Conservation (phyloP, 2,329 filamentous ascomycete species). For the Byssothecium circinans region DNA sequence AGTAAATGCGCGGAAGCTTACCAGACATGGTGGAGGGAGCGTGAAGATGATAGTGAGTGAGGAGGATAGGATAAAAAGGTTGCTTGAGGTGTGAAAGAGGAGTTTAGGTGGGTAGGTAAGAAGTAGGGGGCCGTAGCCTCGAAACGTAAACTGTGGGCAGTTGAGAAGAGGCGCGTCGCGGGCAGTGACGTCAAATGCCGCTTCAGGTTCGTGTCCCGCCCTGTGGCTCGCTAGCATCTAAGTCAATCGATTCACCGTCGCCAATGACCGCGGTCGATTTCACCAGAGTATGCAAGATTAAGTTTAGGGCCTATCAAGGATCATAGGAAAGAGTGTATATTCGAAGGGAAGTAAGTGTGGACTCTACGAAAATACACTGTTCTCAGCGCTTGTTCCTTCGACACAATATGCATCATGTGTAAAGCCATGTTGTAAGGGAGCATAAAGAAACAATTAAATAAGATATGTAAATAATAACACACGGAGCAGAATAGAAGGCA, state of each 20-base stretch:
- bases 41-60: not conserved
- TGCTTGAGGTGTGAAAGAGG: not conserved
- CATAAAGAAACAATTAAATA: not conserved
- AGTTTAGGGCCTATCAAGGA: too few relatives aligned
- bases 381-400: not conserved
- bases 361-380: not conserved
- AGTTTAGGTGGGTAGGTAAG: not conserved
- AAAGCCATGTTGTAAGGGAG: not conserved
- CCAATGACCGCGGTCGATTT: too few relatives aligned
- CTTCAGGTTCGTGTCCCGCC: not conserved
- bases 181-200: not conserved
- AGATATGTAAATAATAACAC: constrained; percentile 2
- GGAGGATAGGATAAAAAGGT: not conserved
- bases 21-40: constrained; percentile 21
- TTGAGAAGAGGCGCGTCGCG: not conserved
- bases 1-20: constrained; percentile 10
- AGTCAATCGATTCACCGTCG: not conserved
- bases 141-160: not conserved
- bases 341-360: not conserved
- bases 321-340: too few relatives aligned
- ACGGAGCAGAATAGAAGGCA: not conserved
- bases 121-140: not conserved
- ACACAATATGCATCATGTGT: not conserved
- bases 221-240: not conserved
- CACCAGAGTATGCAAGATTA: too few relatives aligned